These are phyloP conservation scores for Sonneratia alba DNA, from an alignment of 345 rosid genomes.

Conservation along the genomic window DNA sequence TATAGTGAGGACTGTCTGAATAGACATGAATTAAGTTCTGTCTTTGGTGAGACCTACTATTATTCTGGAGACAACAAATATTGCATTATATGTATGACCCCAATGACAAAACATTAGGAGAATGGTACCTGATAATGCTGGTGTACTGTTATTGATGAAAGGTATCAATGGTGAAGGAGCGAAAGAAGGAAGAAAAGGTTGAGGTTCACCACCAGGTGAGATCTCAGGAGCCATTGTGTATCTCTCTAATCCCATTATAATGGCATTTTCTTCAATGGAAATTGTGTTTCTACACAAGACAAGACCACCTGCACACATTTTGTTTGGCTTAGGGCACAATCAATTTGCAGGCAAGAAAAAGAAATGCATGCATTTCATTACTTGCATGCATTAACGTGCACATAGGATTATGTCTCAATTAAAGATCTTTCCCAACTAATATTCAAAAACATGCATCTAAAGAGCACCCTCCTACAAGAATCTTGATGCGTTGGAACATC, in stretches of 20 bases:
- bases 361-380: neutral
- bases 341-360: neutral
- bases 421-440: neutral
- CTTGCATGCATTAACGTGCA: neutral
- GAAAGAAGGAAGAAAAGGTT: constrained; percentile 47
- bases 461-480: neutral
- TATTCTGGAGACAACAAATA: neutral
- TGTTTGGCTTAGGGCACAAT: neutral
- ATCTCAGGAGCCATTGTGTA: constrained; percentile 15
- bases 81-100: neutral
- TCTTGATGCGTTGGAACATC: neutral
- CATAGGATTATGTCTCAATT: neutral
- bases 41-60: neutral
- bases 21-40: neutral
- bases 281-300: constrained; percentile 10
- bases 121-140: constrained; percentile 39
- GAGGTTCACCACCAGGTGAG: constrained; percentile 23
- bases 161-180: constrained; percentile 52
- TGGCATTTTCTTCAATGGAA: constrained; percentile 1
- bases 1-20: neutral
- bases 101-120: neutral
- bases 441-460: neutral
- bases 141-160: constrained; percentile 28
- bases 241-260: constrained; percentile 3
- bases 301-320: constrained; percentile 14